Base-by-base conservation (phyloP, 768 basidiomycete genomes). In the Boletus insuetus region DNA sequence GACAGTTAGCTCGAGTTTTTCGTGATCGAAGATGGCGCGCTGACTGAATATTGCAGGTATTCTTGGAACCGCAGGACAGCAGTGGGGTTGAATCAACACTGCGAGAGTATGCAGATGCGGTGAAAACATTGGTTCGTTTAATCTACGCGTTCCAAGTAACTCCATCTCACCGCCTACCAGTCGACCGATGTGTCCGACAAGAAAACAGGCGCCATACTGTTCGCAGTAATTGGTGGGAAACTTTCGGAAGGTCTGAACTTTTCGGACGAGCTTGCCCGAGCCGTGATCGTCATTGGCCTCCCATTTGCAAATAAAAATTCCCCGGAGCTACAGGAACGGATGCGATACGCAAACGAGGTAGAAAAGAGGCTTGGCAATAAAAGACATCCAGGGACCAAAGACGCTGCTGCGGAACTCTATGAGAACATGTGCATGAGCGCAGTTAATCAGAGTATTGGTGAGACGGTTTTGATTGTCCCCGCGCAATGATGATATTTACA, bases 401-500 rank as follows among this genome's bases (percentile, higher is more conserved):
- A 91, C 59, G 87, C 91, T 6, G 89, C 83, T 6, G 78, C 84
- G 20, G 93, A 94, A 72, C 74, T 96, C 51, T 98, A 94, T 69
- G 89, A 91, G 75, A 92, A 91, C 63, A 82, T 91, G 81, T 91
- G 90, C 63, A 91, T 91, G 87, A 89, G 87, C 59, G 91, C 94
- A 0, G 94, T 99, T 49, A 99, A 99, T 71, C 96, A 99, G 69
- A 93, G 91, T 53, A 97, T 99, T 57, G 96, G 95, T 91, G 46
- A 53, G 86, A 41, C 3, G 16, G 3, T 19, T 35, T 34, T 41
- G 38, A 35, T 38, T 10, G 34, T 24, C 49, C 10, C 42, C 19
- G 34, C n/a, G 8, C 20, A 32, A 13, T 38, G 17, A 42, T 11
- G 34, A 54, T 51, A 35, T 20, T 62, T 26, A 61, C 37, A 13